These are phyloP conservation scores for Boehmeria nivea DNA, from an alignment of 306 rosid species.

Conservation along the genomic window DNA sequence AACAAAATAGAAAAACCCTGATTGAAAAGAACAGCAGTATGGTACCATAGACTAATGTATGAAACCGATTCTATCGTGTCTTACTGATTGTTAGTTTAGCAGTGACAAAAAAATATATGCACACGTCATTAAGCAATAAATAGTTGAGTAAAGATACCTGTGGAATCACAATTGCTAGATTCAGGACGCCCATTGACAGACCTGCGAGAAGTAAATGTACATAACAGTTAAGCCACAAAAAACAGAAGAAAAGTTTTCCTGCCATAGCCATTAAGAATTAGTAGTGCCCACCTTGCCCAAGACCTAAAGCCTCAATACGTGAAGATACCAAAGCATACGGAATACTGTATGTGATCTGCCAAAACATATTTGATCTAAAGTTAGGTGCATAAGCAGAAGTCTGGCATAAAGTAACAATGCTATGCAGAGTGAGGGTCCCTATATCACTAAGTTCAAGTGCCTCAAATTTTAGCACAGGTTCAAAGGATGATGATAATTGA, in stretches of 20 bases:
- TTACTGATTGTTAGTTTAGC: not conserved
- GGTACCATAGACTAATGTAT: not conserved
- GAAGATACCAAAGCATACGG: slow-evolving; percentile 84
- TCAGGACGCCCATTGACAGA: slow-evolving; percentile 89
- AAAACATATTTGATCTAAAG: slow-evolving; percentile 13
- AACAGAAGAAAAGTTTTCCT: slow-evolving; percentile 10
- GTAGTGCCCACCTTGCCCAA: slow-evolving; percentile 67
- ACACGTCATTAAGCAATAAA: slow-evolving; percentile 2
- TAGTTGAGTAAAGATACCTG: slow-evolving; percentile 54
- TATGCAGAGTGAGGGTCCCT: not conserved
- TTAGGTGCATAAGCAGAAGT: slow-evolving; percentile 6
- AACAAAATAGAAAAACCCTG: not conserved
- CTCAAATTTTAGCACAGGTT: not conserved
- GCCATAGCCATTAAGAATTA: slow-evolving; percentile 8
- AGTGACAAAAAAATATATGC: not conserved
- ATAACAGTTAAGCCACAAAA: slow-evolving; percentile 17
- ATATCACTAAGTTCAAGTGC: not conserved
- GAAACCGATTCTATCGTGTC: not conserved
- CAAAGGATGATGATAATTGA: not conserved
- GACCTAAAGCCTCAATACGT: slow-evolving; percentile 82
- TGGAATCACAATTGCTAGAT: slow-evolving; percentile 82
- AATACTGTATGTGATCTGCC: slow-evolving; percentile 87
- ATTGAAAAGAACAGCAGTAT: not conserved
- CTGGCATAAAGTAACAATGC: not conserved
- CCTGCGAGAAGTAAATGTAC: slow-evolving; percentile 48